Evolutionary conservation across 305 asterid genomes (phyloP).

Genomic region (Fraxinus albicans): DNA sequence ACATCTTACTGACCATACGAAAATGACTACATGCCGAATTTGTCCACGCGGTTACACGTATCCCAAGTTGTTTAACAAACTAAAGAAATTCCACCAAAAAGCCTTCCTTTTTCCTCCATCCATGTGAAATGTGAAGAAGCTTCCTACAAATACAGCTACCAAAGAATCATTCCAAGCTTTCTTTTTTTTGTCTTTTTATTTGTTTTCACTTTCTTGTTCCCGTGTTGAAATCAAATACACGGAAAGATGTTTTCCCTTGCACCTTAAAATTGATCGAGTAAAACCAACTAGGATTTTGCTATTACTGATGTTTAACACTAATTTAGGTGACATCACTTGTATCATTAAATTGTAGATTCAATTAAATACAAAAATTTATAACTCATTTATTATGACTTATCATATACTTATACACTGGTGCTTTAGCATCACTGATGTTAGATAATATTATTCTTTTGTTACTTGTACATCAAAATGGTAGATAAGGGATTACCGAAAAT

Average conservation of each 20-base stretch:
- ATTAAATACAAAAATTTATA: too few species aligned
- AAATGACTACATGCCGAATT: slow-evolving; percentile 13
- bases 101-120: neutral
- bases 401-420: too few species aligned
- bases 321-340: too few species aligned
- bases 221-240: neutral
- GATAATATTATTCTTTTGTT: too few species aligned
- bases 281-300: too few species aligned
- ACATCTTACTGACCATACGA: slow-evolving; percentile 32
- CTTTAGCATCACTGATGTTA: too few species aligned
- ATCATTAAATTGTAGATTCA: too few species aligned
- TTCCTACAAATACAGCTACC: slow-evolving; percentile 27
- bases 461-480: too few species aligned
- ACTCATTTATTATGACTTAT: too few species aligned
- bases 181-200: neutral
- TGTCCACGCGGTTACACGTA: slow-evolving; percentile 23
- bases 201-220: neutral
- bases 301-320: too few species aligned
- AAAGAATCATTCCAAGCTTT: slow-evolving; percentile 17
- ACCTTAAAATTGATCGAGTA: neutral
- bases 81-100: slow-evolving; percentile 7
- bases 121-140: slow-evolving; percentile 11
- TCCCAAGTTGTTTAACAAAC: slow-evolving; percentile 27
- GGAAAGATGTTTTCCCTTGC: neutral
- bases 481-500: too few species aligned